phyloP scores from a whole-genome alignment of 2,329 filamentous ascomycete species.

The Botryotinia globosa region DNA sequence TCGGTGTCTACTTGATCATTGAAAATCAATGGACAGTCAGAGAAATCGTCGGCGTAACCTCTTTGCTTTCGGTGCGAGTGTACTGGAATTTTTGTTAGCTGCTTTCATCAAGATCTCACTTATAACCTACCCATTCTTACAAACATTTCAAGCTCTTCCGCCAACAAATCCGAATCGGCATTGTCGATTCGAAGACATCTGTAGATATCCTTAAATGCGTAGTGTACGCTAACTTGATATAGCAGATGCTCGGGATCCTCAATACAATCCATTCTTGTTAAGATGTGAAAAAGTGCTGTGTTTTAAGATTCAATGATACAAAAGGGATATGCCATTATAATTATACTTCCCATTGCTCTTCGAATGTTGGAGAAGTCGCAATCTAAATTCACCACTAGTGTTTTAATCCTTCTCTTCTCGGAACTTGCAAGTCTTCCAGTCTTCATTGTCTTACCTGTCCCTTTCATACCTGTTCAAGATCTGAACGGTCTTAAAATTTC shows the following conservation, averaged over 20 bases:
- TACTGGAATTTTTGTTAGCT: background rate
- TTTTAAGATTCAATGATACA: background rate
- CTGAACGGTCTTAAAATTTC: background rate
- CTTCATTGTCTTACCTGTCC: background rate
- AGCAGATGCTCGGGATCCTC: background rate
- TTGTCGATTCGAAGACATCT: background rate
- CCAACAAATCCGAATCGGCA: background rate
- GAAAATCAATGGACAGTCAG: background rate
- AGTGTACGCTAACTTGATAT: background rate
- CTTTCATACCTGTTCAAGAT: background rate
- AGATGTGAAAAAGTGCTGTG: background rate
- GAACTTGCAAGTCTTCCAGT: background rate
- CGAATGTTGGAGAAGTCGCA: background rate
- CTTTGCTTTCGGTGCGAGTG: background rate
- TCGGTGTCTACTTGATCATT: background rate
- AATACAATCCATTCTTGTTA: background rate
- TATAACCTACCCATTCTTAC: background rate
- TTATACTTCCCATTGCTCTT: background rate
- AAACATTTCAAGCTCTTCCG: background rate
- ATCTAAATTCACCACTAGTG: background rate
- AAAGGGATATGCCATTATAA: background rate
- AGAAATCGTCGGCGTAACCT: background rate
- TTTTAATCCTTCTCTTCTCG: background rate
- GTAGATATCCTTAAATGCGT: background rate
- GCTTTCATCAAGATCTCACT: background rate